Conservation (phyloP, 179 eudicot species). For the Silene coronaria region DNA sequence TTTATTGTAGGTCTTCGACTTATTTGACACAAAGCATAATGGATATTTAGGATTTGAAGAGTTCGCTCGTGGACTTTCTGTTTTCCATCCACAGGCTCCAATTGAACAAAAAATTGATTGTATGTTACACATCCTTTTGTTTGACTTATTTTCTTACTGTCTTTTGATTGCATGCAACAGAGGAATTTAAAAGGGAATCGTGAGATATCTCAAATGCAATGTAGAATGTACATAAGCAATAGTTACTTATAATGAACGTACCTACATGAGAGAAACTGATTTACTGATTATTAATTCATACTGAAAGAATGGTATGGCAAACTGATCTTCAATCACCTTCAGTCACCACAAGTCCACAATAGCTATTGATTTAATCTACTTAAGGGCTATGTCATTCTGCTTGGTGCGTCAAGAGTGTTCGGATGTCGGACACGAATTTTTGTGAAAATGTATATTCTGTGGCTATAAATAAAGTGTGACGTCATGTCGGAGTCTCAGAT, state of each 20-base stretch:
- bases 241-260: not conserved
- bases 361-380: not conserved
- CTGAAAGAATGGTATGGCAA: no score
- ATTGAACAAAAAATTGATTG: conserved; percentile 93
- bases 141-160: not conserved
- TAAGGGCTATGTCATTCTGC: no score
- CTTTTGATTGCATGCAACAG: not conserved
- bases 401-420: no score
- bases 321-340: not conserved
- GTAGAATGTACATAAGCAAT: not conserved
- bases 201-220: not conserved
- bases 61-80: conserved; percentile 96
- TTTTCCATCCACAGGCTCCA: conserved; percentile 93
- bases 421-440: no score
- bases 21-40: conserved; percentile 94
- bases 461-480: no score
- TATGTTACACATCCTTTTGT: conserved; percentile 31
- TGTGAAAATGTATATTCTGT: no score
- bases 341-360: not conserved
- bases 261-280: no score
- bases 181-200: not conserved
- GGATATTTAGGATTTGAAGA: conserved; percentile 92
- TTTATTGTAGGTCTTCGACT: conserved; percentile 74
- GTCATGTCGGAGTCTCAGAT: no score
- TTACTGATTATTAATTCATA: no score